These are phyloP conservation scores for Leishmania martiniquensis DNA, from an alignment of 208 protist genomes.

Conservation along the genomic window DNA sequence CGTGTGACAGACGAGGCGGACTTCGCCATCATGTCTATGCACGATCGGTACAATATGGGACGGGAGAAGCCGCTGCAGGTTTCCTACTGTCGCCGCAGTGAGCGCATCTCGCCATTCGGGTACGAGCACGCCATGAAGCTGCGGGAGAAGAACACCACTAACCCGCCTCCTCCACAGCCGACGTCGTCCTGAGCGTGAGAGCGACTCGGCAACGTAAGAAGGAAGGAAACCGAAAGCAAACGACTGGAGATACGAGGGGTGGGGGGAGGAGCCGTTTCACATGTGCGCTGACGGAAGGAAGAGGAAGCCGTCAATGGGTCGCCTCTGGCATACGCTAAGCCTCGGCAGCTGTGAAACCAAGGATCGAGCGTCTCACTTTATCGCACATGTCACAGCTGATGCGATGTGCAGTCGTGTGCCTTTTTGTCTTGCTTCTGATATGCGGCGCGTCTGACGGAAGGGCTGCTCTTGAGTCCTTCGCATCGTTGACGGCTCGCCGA, in stretches of 20 bases:
- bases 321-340: background rate
- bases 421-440: background rate
- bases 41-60: constrained; percentile 78
- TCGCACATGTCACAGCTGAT: background rate
- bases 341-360: background rate
- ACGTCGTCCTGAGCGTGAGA: constrained; percentile 5
- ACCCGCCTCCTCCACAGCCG: constrained; percentile 56
- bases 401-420: background rate
- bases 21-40: constrained; percentile 68
- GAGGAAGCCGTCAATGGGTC: background rate
- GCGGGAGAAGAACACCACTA: constrained; percentile 61
- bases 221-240: constrained; percentile 2
- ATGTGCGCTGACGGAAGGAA: background rate
- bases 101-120: constrained; percentile 67
- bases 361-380: background rate
- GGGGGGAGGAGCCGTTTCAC: background rate
- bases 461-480: background rate
- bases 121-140: constrained; percentile 62
- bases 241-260: background rate
- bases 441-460: background rate
- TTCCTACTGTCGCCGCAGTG: constrained; percentile 67
- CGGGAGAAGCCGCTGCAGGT: constrained; percentile 80
- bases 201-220: background rate
- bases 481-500: background rate
- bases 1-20: constrained; percentile 72